Percentiles rank a stretch among this genome's conserved stretches.
Evolutionary conservation across 768 basidiomycete genomes (phyloP).

Genomic region (Pisolithus albus): DNA sequence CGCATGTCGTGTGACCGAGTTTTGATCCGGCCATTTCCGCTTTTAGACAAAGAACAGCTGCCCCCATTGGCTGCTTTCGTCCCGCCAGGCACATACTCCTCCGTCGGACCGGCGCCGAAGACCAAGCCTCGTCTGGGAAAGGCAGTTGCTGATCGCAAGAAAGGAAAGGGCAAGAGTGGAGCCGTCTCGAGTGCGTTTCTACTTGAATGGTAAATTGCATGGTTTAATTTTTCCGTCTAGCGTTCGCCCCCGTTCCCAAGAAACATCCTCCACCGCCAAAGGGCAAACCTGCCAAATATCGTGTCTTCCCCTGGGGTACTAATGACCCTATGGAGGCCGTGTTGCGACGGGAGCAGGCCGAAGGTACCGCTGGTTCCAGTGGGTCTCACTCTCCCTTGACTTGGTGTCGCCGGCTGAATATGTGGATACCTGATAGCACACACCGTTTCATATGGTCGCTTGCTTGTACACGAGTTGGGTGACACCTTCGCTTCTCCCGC

Average conservation of each 20-base stretch:
- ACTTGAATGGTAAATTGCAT: too few relatives aligned
- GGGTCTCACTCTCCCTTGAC: not conserved
- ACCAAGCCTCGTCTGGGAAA: slow-evolving; percentile 12
- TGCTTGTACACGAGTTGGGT: slow-evolving; percentile 53
- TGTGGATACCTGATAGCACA: not conserved
- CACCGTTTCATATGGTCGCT: slow-evolving; percentile 20
- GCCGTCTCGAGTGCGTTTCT: too few relatives aligned
- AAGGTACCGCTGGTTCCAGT: slow-evolving; percentile 13
- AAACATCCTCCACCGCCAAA: slow-evolving; percentile 4
- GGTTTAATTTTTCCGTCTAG: not conserved
- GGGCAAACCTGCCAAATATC: slow-evolving; percentile 44
- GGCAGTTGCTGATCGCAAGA: slow-evolving; percentile 3
- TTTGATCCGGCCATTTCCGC: slow-evolving; percentile 18
- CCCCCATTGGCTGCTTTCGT: slow-evolving; percentile 23
- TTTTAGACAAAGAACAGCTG: slow-evolving; percentile 20
- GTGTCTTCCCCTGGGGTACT: slow-evolving; percentile 72
- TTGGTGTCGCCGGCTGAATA: not conserved
- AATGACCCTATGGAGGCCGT: slow-evolving; percentile 72
- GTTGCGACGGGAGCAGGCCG: slow-evolving; percentile 10
- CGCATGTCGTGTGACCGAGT: not conserved
- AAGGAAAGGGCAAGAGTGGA: slow-evolving; percentile 9
- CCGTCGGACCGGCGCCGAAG: slow-evolving; percentile 1
- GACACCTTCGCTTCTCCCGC: slow-evolving; percentile 77
- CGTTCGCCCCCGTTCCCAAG: slow-evolving; percentile 8
- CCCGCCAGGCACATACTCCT: slow-evolving; percentile 12